phyloP scores from a whole-genome alignment of 2,329 filamentous ascomycete genomes.

The Mycosphaerella arachidis region DNA sequence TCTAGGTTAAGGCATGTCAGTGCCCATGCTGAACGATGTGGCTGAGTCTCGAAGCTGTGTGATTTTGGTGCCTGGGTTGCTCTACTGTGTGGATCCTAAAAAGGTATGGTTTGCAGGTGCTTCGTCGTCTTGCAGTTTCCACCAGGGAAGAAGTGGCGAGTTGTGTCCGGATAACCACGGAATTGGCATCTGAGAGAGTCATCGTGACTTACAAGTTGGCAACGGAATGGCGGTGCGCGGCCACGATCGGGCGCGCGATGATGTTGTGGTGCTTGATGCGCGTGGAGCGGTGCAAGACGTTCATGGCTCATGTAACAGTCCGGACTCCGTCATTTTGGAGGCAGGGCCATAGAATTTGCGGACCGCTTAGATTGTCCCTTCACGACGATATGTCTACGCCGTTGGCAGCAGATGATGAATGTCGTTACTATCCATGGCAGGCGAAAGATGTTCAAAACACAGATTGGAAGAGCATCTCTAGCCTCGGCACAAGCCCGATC shows the following conservation, averaged over 20 bases:
- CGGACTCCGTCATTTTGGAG: neutral
- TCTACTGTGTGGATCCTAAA: neutral
- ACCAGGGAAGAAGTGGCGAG: neutral
- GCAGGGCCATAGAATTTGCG: neutral
- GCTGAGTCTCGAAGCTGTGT: neutral
- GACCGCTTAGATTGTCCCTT: neutral
- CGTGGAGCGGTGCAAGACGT: neutral
- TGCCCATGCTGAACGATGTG: neutral
- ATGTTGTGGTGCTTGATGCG: neutral
- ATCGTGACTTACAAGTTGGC: neutral
- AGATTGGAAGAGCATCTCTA: too few relatives aligned
- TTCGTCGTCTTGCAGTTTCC: neutral
- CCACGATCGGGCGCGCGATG: neutral
- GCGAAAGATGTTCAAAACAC: too few relatives aligned
- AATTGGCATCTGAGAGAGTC: neutral
- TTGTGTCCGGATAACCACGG: neutral
- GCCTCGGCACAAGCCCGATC: too few relatives aligned
- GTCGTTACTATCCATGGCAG: too few relatives aligned
- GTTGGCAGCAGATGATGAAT: too few relatives aligned
- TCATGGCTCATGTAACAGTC: neutral
- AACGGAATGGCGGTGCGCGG: neutral
- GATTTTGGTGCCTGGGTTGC: neutral
- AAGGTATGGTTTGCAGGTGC: neutral
- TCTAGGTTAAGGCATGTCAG: slow-evolving; percentile 4
- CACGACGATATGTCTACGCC: too few relatives aligned